These are phyloP conservation scores for Clitopilus hobsonii DNA, from an alignment of 768 basidiomycete genomes.

Conservation along the genomic window DNA sequence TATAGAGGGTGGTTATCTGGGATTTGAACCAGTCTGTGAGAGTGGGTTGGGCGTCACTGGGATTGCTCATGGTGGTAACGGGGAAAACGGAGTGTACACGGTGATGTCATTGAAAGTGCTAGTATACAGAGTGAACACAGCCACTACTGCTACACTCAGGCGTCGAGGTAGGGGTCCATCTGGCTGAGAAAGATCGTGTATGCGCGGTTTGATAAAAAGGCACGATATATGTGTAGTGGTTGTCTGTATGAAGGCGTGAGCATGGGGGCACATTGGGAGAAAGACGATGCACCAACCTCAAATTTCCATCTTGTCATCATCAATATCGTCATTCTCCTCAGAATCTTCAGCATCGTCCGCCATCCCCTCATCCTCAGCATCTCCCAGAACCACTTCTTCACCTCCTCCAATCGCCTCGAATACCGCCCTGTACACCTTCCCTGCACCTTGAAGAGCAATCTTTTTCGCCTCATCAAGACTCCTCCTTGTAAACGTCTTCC, in stretches of 20 bases:
- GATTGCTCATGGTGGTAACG: not conserved
- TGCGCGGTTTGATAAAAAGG: not conserved
- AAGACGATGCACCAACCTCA: conserved; percentile 10
- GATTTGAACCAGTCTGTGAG: conserved; percentile 23
- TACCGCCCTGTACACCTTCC: conserved; percentile 41
- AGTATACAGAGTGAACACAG: not conserved
- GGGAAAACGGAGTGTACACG: not conserved
- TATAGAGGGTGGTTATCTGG: conserved; percentile 22
- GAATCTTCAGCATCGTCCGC: conserved; percentile 12
- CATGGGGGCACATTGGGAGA: not conserved
- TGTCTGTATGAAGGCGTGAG: not conserved
- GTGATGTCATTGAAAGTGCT: not conserved
- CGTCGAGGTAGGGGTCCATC: too few relatives aligned
- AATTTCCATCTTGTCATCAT: conserved; percentile 40
- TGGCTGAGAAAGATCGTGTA: too few relatives aligned
- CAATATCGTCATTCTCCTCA: conserved; percentile 24
- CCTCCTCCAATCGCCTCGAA: conserved; percentile 39
- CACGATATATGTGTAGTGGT: too few relatives aligned
- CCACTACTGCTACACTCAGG: not conserved
- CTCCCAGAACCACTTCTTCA: conserved; percentile 3
- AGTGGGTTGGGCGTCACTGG: not conserved
- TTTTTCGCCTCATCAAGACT: conserved; percentile 41
- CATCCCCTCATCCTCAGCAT: conserved; percentile 3
- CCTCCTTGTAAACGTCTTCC: conserved; percentile 7
- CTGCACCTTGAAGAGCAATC: conserved; percentile 44